Conservation (phyloP, 2,329 filamentous ascomycete species). For the Bipolaris oryzae region DNA sequence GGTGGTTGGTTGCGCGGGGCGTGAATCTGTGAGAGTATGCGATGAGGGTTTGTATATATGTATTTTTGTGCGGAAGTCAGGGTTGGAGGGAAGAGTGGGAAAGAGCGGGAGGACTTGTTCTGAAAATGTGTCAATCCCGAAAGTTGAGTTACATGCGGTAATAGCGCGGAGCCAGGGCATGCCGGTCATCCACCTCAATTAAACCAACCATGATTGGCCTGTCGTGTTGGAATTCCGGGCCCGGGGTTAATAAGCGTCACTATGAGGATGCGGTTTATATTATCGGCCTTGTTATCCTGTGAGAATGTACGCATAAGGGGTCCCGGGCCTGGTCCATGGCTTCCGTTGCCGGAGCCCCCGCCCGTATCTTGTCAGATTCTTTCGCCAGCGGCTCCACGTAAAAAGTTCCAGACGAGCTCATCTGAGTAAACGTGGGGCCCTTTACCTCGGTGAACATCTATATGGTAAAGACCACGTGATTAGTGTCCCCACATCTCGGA, state of each 20-base stretch:
- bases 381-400: neutral
- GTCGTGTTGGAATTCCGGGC: slow-evolving; percentile 18
- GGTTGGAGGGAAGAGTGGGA: slow-evolving; percentile 1
- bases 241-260: slow-evolving; percentile 23
- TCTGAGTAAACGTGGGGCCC: neutral
- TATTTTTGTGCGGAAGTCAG: neutral
- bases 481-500: slow-evolving; percentile 5
- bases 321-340: slow-evolving; percentile 8
- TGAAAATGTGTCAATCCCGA: slow-evolving; percentile 19
- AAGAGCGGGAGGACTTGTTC: slow-evolving; percentile 7
- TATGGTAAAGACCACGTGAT: neutral
- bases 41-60: neutral
- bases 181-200: slow-evolving; percentile 37
- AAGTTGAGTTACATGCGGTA: slow-evolving; percentile 14
- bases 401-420: neutral
- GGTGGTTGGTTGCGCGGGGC: slow-evolving; percentile 28
- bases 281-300: slow-evolving; percentile 15
- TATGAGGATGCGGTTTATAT: slow-evolving; percentile 15
- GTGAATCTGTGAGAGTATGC: neutral
- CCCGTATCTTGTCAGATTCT: neutral
- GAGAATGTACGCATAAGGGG: slow-evolving; percentile 15
- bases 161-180: slow-evolving; percentile 28
- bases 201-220: slow-evolving; percentile 29
- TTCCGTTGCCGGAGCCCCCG: neutral
- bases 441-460: slow-evolving; percentile 3